Evolutionary conservation across 1,284 basidiomycete genomes (phyloP), one percentile per base, ranked within the genome.

Genomic region (Pyrrhoderma lamaoense): DNA sequence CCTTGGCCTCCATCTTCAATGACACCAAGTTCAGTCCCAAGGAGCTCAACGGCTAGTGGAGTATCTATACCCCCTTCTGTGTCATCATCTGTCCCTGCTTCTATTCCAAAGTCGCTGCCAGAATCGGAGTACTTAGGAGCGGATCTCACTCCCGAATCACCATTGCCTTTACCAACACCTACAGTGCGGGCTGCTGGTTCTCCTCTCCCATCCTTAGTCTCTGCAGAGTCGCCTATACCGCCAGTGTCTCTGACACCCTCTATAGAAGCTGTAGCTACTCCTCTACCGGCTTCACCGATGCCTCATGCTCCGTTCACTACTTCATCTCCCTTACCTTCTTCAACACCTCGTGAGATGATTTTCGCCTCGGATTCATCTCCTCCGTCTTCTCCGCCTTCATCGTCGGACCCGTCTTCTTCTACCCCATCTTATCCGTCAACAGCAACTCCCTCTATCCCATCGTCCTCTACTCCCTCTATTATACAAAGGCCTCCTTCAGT

Each of bases 381-480:
- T 9, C 42, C 49, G 27, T 39, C 45, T 14, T 35, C 44, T 37
- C 50, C 52, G n/a, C 50, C 45, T 9, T 51, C 43, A 8, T 54
- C 54, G 23, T 65, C 66, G 54, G 54, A 51, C 21, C 65, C 64
- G 0, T 62, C 61, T 37, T 62, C 67, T 54, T 58, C 4, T 52
- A 57, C 25, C 62, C 64, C 45, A 13, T 54, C 53, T 8, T 19
- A 37, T 9, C 42, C 49, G 27, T 39, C 45, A 8, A 23, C 44
- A 25, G 47, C 52, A 18, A 47, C 45, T 9, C 48, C 43, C 13
- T 54, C 54, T 22, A 65, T 65, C 22, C 66, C 64, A 0, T 63
- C 61, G 37, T 62, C 67, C 43, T 65, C 65, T 7, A 58, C 61
- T 18, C 54, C 62, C 27, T 57, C 65, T 54, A 60, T 59, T 21